Conservation (phyloP, 129 eudicot species). For the Silybum marianum region DNA sequence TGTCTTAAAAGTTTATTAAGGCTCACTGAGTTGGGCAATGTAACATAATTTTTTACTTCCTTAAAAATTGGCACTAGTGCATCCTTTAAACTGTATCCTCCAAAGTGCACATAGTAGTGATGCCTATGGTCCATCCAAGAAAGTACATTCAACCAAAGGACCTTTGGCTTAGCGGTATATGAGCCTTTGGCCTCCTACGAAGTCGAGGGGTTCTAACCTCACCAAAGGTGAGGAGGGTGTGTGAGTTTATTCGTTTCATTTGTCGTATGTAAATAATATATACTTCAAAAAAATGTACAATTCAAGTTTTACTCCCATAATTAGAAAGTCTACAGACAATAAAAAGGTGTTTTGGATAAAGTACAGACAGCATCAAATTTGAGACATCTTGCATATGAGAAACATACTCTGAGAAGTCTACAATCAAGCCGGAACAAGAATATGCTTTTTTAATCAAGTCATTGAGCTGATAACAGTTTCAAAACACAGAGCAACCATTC, state of each 20-base stretch:
- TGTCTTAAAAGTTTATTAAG: background rate
- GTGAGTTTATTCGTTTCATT: too few relatives aligned
- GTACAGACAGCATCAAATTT: background rate
- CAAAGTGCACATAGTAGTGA: background rate
- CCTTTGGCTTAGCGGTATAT: too few relatives aligned
- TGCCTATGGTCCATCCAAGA: conserved; percentile 11
- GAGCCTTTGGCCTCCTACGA: too few relatives aligned
- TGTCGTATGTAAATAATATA: too few relatives aligned
- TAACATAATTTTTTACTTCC: background rate
- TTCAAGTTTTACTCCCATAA: background rate
- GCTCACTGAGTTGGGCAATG: background rate
- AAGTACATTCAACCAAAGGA: background rate
- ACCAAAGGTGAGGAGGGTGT: too few relatives aligned
- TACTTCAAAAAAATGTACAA: background rate
- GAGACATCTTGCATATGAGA: conserved; percentile 1
- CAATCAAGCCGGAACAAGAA: background rate
- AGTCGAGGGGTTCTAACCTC: too few relatives aligned
- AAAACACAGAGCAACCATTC: conserved; percentile 7
- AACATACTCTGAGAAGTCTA: background rate
- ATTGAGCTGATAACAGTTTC: background rate
- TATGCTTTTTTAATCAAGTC: background rate
- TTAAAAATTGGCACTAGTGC: background rate
- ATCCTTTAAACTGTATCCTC: background rate
- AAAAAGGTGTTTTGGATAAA: background rate
- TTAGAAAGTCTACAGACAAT: background rate